Conservation (phyloP, 2,329 filamentous ascomycete species). For the Diaporthe destruens region DNA sequence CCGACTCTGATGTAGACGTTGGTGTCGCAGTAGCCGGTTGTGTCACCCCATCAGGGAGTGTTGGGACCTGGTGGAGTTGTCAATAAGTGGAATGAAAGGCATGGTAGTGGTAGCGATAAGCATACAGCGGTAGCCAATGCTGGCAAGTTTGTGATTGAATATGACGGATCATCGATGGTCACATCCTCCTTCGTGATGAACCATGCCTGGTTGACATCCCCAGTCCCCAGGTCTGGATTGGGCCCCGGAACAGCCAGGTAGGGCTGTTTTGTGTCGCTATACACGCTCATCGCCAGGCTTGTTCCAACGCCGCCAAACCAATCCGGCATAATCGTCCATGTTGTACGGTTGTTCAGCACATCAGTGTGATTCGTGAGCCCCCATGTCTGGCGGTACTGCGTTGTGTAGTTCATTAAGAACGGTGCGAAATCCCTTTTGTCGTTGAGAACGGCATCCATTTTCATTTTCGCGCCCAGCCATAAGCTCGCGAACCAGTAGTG, state of each 20-base stretch:
- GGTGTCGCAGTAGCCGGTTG: not conserved
- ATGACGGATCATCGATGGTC: slow-evolving; percentile 24
- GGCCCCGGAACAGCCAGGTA: slow-evolving; percentile 8
- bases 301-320: slow-evolving; percentile 6
- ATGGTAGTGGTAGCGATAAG: not conserved
- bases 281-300: not conserved
- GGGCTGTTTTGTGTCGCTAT: slow-evolving; percentile 25
- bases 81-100: not conserved
- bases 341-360: slow-evolving; percentile 2
- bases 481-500: slow-evolving; percentile 27
- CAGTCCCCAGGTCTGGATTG: not conserved
- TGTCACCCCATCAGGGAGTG: not conserved
- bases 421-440: slow-evolving; percentile 26
- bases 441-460: slow-evolving; percentile 29
- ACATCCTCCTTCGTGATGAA: slow-evolving; percentile 2
- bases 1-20: not conserved
- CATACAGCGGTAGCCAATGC: slow-evolving; percentile 32
- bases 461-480: slow-evolving; percentile 26
- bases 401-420: slow-evolving; percentile 21
- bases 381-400: slow-evolving; percentile 29
- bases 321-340: slow-evolving; percentile 30
- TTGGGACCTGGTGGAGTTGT: not conserved
- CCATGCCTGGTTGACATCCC: slow-evolving; percentile 15
- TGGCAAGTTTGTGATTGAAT: slow-evolving; percentile 23
- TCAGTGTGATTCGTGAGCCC: not conserved